A percentile compares a stretch with the other conserved stretches of the same genome.
Evolutionary conservation across 352 stramenopile species (phyloP).

Genomic region (Pythium vanterpoolii): DNA sequence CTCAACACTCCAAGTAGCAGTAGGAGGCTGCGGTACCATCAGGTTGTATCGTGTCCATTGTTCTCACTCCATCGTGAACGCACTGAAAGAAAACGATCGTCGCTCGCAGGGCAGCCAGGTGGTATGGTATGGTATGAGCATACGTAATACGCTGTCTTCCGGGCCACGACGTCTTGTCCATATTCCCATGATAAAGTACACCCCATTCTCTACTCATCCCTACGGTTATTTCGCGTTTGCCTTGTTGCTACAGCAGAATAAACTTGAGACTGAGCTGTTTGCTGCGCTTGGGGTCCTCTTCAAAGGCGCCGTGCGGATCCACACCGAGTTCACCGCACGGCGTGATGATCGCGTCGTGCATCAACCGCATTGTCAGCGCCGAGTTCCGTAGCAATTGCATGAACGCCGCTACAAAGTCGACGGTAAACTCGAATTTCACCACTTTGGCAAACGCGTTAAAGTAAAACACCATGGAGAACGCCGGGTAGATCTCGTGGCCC

Average conservation of each 20-base stretch:
- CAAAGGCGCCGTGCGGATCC: constrained; percentile 42
- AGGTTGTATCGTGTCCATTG: too few species aligned
- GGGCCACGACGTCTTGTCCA: constrained; percentile 5
- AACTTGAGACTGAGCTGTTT: constrained; percentile 75
- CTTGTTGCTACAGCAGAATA: constrained; percentile 50
- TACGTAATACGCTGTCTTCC: too few species aligned
- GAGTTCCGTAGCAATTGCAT: constrained; percentile 36
- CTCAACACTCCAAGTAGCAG: not conserved
- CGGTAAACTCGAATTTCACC: constrained; percentile 46
- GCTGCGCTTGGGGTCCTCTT: constrained; percentile 33
- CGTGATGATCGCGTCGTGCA: constrained; percentile 52
- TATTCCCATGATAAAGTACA: not conserved
- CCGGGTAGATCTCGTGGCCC: constrained; percentile 54
- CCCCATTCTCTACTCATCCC: not conserved
- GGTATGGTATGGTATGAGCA: too few species aligned
- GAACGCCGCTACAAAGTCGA: constrained; percentile 62
- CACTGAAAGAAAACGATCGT: too few species aligned
- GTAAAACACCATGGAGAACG: constrained; percentile 45
- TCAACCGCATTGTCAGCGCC: constrained; percentile 29
- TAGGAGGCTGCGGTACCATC: too few species aligned
- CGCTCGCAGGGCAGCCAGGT: too few species aligned
- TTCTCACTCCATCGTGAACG: not conserved
- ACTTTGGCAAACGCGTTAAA: constrained; percentile 52
- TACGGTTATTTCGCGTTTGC: not conserved
- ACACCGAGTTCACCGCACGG: constrained; percentile 52